These are phyloP conservation scores for Fusarium siculi DNA, from an alignment of 2,329 filamentous ascomycete genomes.

Conservation along the genomic window DNA sequence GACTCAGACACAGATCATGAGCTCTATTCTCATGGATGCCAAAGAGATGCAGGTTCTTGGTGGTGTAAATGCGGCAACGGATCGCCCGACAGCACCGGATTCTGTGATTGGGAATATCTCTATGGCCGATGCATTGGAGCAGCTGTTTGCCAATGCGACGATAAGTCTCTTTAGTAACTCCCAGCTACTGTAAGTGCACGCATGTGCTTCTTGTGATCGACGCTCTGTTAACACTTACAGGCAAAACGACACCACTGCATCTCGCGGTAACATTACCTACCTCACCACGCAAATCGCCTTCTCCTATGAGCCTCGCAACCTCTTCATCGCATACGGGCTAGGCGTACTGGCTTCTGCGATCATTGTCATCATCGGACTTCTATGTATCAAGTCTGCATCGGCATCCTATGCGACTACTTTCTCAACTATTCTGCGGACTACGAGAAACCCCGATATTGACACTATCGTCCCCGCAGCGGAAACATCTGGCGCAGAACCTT, in stretches of 20 bases:
- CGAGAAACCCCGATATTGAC: constrained; percentile 5
- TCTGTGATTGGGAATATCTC: background rate
- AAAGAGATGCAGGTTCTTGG: constrained; percentile 1
- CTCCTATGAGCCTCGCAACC: constrained; percentile 8
- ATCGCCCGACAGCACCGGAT: accelerated
- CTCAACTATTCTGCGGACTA: constrained; percentile 17
- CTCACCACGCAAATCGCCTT: background rate
- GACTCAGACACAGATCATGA: background rate
- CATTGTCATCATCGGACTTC: background rate
- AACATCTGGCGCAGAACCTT: constrained; percentile 2
- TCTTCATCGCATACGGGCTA: constrained; percentile 9
- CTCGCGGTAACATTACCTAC: background rate
- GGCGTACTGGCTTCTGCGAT: accelerated
- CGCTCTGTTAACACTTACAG: background rate
- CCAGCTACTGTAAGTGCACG: background rate
- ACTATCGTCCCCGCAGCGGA: background rate
- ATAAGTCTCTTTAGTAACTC: constrained; percentile 15
- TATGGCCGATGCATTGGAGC: background rate
- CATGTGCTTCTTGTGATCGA: accelerated
- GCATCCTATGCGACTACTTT: constrained; percentile 2
- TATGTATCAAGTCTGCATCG: background rate
- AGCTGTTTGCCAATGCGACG: background rate
- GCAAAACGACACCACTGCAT: constrained; percentile 4
- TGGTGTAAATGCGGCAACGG: accelerated
- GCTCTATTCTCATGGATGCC: constrained; percentile 15